Percentiles rank a stretch among this genome's conserved stretches.
Evolutionary conservation across 306 rosid species (phyloP).

Genomic region (Ormosia semicastrata): DNA sequence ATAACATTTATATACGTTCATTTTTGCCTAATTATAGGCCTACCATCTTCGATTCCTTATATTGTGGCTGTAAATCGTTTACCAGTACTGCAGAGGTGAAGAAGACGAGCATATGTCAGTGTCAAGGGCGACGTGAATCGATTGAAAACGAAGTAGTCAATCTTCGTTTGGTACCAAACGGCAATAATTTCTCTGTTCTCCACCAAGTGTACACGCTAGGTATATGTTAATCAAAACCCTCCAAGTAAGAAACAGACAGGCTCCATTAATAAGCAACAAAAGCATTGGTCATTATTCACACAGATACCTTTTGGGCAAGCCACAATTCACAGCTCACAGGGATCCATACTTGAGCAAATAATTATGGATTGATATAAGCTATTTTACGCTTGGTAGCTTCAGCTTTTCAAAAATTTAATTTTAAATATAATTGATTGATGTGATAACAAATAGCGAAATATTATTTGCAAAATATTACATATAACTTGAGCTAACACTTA

Average conservation of each 20-base stretch:
- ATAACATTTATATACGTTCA: background rate
- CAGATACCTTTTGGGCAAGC: background rate
- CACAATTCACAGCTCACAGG: background rate
- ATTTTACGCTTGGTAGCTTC: background rate
- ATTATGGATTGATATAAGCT: background rate
- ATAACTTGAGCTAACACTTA: no score
- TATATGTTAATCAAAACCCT: background rate
- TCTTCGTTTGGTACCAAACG: background rate
- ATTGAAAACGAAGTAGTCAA: constrained; percentile 18
- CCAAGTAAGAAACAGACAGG: background rate
- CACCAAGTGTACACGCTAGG: background rate
- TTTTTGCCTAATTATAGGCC: background rate
- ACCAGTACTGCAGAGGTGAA: background rate
- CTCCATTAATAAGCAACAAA: background rate
- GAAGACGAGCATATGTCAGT: background rate
- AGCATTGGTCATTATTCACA: constrained; percentile 13
- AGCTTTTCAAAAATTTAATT: no score
- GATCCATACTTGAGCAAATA: background rate
- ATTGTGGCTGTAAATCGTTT: background rate
- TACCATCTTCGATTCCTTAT: background rate
- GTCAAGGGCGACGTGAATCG: background rate
- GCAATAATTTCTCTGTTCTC: background rate
- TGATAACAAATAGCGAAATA: no score
- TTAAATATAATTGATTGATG: no score
- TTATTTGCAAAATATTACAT: no score